A percentile compares a stretch with the other conserved stretches of the same genome.
These are phyloP conservation scores for Ceratobasidium sp. DNA, from an alignment of 1,284 basidiomycete genomes.

Conservation along the genomic window DNA sequence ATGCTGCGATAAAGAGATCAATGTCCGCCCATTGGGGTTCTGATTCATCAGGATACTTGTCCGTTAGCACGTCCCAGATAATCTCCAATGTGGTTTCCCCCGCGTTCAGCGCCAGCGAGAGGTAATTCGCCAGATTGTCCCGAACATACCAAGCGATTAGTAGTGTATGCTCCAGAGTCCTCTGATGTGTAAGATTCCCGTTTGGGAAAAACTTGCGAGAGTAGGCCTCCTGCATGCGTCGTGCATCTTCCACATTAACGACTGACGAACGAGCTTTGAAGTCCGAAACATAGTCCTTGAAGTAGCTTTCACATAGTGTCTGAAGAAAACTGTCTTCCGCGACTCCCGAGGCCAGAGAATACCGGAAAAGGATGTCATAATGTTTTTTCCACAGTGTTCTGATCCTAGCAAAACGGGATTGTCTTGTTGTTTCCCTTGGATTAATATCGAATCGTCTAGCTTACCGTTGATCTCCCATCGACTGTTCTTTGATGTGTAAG, in stretches of 20 bases:
- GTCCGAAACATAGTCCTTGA: neutral
- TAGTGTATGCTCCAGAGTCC: neutral
- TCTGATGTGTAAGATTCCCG: neutral
- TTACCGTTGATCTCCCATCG: neutral
- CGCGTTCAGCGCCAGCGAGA: neutral
- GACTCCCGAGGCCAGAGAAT: neutral
- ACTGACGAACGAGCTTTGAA: neutral
- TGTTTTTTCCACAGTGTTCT: neutral
- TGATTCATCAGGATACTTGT: neutral
- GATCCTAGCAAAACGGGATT: neutral
- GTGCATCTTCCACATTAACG: neutral
- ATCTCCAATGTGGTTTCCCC: neutral
- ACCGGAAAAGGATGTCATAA: neutral
- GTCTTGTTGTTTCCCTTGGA: neutral
- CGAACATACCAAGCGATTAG: neutral
- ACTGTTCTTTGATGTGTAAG: neutral
- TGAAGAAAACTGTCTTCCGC: neutral
- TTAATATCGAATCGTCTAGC: neutral
- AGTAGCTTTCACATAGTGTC: neutral
- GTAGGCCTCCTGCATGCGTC: neutral
- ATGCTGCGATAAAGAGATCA: neutral
- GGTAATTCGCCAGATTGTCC: neutral
- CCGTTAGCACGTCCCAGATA: neutral
- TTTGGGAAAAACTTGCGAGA: neutral
- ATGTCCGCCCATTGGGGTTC: neutral